Base-by-base conservation (phyloP, 345 rosid genomes). In the Cochlearia excelsa region DNA sequence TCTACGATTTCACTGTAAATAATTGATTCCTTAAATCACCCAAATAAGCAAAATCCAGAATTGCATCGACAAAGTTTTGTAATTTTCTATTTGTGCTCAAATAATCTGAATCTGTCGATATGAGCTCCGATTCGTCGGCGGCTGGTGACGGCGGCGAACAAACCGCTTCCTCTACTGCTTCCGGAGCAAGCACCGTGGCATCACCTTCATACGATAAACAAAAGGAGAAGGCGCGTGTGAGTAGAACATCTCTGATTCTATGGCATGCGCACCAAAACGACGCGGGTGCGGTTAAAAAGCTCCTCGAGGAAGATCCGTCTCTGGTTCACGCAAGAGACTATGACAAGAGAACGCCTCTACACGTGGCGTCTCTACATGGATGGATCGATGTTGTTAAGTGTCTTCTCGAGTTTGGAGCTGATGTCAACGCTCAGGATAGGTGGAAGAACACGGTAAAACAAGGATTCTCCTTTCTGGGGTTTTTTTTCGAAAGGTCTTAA, bases 221-320 rank as follows among this genome's bases (percentile, higher is more conserved):
- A 69, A 88, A 82, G 81, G 96, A 93, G 83, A 93, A 93, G 85
- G 88, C 99, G 31, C 78, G 99, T 54, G 97, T 93, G 53, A 93
- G 97, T 82, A 78, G 95, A 78, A 93, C 99, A 40, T 93, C 99
- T 23, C 74, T 82, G 71, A 89, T 93, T 64, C 85, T 93, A 2
- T 93, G 99, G 99, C 97, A 93, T 69, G 90, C 99, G 16, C 99
- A 93, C 77, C 99, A 93, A 54, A 87, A 93, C 83, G 99, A 93
- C 75, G 78, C 78, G 53, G 56, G 76, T 2, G 88, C 95, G 27
- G 99, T 93, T 33, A 79, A 83, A 38, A 93, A 89, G 72, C 95
- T 93, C 47, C 85, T 93, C 4, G 95, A 89, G 76, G 99, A 93
- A 67, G 97, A 89, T 76, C 84, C 57, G 5, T 70, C 94, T 53